Base-by-base conservation (phyloP, 257 asterid species). In the Orobanche coerulescens region DNA sequence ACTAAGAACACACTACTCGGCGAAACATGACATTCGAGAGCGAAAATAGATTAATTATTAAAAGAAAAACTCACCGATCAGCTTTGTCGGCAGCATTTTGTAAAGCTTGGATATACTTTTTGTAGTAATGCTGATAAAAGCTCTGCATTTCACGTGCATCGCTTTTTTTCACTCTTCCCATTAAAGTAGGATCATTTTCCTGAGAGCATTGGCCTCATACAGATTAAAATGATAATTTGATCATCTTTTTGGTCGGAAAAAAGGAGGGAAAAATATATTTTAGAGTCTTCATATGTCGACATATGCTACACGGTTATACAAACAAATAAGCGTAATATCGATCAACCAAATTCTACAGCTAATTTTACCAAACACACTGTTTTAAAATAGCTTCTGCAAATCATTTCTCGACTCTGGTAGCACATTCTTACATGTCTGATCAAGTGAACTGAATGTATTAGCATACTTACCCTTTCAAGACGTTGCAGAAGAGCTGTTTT, bases 71-170 rank as follows among this genome's bases (percentile, higher is more conserved):
- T 66, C 75, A 89, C 96, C 94, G 94, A 66, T 89, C 95, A 62
- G 95, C 97, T 78, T 86, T 89, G 71, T 86, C 94, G 30, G 95
- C 94, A 61, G 88, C 97, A 78, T 89, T 89, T 78, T 89, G 97
- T 77, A 89, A 75, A 62, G 97, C 97, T 75, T 89, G 95, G 70
- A 89, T 86, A 72, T 89, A 89, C 73, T 89, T 86, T 74, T 82
- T 89, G 84, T 89, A 86, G 71, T 89, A 89, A 82, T 82, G 94
- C 73, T 89, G 95, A 73, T 89, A 89, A 76, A 89, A 89, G 81
- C 97, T 86, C 90, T 89, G 95, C 97, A 89, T 86, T 86, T 89
- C 97, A 33, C 92, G 92, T 43, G 95, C 97, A 78, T 89, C 97
- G 49, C 97, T 89, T 81, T 89, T 89, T 73, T 89, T 89, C 52